Base-by-base conservation (phyloP, 2,329 filamentous ascomycete species). In the Cryphonectria parasitica region DNA sequence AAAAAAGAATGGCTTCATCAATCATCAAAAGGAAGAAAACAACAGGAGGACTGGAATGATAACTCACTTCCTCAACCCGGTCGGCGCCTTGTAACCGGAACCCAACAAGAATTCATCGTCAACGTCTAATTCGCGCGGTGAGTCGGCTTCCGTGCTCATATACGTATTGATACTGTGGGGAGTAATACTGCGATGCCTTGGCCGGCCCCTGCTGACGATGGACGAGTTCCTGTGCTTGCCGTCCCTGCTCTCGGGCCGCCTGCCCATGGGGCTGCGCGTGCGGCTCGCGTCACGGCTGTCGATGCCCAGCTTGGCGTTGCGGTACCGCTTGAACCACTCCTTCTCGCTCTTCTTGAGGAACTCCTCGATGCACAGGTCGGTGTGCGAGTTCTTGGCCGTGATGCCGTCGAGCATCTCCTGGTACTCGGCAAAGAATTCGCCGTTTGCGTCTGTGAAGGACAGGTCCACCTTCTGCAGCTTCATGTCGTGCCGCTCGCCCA, bases 331-430 rank as follows among this genome's bases (percentile, higher is more conserved):
- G 76, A 89, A 91, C 90, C 90, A 92, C 73, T 89, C 85, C 82
- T 90, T 91, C 79, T 92, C 89, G 54, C 88, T 89, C 77, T 88
- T 88, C 73, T 87, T 85, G 25, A 92, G 81, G 77, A 87, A 91
- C 64, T 89, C 84, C 74, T 91, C 90, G 72, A 91, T 90, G 76
- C 89, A 91, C 17, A 91, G 81, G 34, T 86, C 82, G 1, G 80
- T 84, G 73, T 88, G 85, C 0, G 88, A 90, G 72, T 86, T 90
- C 73, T 85, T 83, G 22, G 86, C 88, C 61, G 76, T 79, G 17
- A 91, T 80, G 5, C 79, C 78, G 31, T 87, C 84, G 1, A 91
- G 83, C 76, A 83, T 87, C 77, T 85, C 83, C 73, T 88, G 86
- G 73, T 90, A 91, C 3, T 81, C 83, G 71, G 83, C 82, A 72